These are phyloP conservation scores for Taphrina communis DNA, from an alignment of 1,139 yeast species.

Conservation along the genomic window DNA sequence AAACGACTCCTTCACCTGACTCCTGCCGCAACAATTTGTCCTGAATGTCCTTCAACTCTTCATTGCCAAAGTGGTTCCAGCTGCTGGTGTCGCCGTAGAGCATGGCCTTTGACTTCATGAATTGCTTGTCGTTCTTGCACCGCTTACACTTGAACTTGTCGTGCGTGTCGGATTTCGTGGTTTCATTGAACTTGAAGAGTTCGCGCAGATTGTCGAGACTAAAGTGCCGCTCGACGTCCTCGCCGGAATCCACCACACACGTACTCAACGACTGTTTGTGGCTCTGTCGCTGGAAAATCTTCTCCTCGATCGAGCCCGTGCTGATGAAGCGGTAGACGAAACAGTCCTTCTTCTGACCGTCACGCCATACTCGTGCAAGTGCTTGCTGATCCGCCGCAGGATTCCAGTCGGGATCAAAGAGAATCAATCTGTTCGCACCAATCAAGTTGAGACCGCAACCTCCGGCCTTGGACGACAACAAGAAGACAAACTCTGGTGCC, in stretches of 20 bases:
- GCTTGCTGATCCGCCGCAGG: conserved; percentile 99
- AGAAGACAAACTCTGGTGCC: conserved; percentile 82
- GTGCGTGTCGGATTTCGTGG: conserved; percentile 86
- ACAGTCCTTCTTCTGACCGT: conserved; percentile 96
- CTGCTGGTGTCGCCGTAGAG: conserved; percentile 96
- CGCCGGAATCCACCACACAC: conserved; percentile 95
- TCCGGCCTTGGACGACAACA: conserved; percentile 94
- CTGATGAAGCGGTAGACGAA: conserved; percentile 90
- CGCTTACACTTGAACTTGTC: conserved; percentile 88
- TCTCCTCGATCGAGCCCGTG: conserved; percentile 95
- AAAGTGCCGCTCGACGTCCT: conserved; percentile 90
- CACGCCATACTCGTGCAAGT: conserved; percentile 97
- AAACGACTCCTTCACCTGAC: conserved; percentile 67
- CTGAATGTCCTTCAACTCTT: conserved; percentile 66
- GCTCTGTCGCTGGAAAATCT: conserved; percentile 94
- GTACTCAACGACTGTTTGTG: conserved; percentile 92
- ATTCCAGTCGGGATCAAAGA: conserved; percentile 98
- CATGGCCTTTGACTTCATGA: conserved; percentile 78
- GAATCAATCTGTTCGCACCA: conserved; percentile 88
- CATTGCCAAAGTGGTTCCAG: conserved; percentile 87
- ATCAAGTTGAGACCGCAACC: conserved; percentile 98
- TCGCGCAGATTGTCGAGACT: conserved; percentile 79
- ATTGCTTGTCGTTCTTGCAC: conserved; percentile 72
- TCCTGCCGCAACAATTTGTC: conserved; percentile 81
- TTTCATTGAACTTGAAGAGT: conserved; percentile 71